phyloP scores from a whole-genome alignment of 257 asterid genomes.

The Coffea eugenioides region DNA sequence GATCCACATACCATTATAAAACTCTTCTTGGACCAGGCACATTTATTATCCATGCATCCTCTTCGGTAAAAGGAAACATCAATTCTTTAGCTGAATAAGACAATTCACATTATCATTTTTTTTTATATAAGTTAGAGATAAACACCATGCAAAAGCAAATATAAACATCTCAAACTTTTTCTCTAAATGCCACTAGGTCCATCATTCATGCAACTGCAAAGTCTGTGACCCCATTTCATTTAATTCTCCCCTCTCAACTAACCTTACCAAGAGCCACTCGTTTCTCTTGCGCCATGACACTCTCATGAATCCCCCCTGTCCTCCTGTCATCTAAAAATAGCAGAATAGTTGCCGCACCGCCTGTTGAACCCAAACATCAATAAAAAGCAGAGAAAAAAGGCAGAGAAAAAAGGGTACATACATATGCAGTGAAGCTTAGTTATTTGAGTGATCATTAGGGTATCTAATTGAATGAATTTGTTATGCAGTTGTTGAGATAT shows the following conservation, averaged over 20 bases:
- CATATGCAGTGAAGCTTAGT: constrained; percentile 7
- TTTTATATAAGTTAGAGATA: not conserved
- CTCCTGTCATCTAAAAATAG: not conserved
- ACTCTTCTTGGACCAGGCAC: not conserved
- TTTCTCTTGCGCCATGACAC: not conserved
- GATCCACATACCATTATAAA: not conserved
- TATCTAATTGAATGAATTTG: not conserved
- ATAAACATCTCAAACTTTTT: too few species aligned
- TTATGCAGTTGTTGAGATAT: not conserved
- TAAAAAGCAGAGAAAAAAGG: too few species aligned
- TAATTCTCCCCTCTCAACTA: constrained; percentile 17
- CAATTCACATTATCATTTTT: not conserved
- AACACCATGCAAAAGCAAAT: not conserved
- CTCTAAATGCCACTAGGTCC: not conserved
- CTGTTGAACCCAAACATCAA: not conserved
- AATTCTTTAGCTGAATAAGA: not conserved
- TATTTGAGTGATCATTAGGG: not conserved
- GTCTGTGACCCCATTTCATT: constrained; percentile 20
- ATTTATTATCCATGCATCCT: not conserved
- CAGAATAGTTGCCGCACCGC: not conserved
- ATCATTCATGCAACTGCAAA: not conserved
- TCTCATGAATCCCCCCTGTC: not conserved
- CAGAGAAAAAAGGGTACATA: not conserved
- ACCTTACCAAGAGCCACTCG: not conserved
- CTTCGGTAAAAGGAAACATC: not conserved